Conservation (phyloP, 768 basidiomycete species). For the Candolleomyces aberdarensis region DNA sequence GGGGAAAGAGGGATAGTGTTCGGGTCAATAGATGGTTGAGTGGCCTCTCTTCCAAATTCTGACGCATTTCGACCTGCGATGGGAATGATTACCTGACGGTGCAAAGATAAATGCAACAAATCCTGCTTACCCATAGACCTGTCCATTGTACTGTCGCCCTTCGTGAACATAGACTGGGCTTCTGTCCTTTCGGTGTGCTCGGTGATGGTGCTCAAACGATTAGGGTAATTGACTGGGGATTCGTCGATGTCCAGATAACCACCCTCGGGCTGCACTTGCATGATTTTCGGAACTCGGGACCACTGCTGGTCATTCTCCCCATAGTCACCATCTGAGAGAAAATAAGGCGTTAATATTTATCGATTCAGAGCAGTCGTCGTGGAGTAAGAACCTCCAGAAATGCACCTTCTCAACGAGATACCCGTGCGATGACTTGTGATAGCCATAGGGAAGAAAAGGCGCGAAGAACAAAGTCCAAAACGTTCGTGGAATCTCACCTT, state of each 20-base stretch:
- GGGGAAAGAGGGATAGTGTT: constrained; percentile 43
- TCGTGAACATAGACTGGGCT: constrained; percentile 16
- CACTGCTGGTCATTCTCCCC: constrained; percentile 19
- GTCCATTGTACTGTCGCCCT: constrained; percentile 34
- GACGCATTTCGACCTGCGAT: background rate
- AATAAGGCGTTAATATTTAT: constrained; percentile 1
- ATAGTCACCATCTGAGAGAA: constrained; percentile 15
- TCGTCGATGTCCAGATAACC: constrained; percentile 25
- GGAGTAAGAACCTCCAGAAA: constrained; percentile 31
- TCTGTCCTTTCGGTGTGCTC: constrained; percentile 69
- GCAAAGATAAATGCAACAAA: constrained; percentile 23
- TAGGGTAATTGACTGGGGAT: constrained; percentile 21
- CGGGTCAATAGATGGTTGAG: constrained; percentile 12
- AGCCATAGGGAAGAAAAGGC: constrained; percentile 23
- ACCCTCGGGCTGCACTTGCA: constrained; percentile 49
- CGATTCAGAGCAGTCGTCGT: background rate
- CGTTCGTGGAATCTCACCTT: constrained; percentile 66
- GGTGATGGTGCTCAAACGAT: constrained; percentile 59
- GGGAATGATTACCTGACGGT: background rate
- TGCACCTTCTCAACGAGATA: constrained; percentile 58
- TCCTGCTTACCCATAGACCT: constrained; percentile 64
- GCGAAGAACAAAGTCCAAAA: constrained; percentile 23
- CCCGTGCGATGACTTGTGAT: constrained; percentile 26
- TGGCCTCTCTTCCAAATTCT: background rate
- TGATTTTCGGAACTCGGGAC: constrained; percentile 57